These are phyloP conservation scores for Saccharata proteae DNA, from an alignment of 2,329 filamentous ascomycete genomes.

Conservation along the genomic window DNA sequence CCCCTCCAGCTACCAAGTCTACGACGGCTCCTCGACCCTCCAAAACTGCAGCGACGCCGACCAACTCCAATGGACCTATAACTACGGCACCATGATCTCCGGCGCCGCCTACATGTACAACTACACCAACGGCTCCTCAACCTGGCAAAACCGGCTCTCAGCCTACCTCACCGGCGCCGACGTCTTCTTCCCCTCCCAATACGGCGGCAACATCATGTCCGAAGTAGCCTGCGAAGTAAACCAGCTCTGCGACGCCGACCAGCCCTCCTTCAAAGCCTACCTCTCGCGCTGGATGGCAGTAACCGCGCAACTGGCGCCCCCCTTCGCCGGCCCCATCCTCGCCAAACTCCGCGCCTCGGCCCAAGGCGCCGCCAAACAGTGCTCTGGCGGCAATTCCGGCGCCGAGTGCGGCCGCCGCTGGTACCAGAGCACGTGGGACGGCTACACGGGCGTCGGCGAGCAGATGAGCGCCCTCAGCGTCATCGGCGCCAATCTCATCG, in stretches of 20 bases:
- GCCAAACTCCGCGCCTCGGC: slow-evolving; percentile 43
- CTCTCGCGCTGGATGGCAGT: slow-evolving; percentile 39
- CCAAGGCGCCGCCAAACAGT: slow-evolving; percentile 40
- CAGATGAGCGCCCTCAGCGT: slow-evolving; percentile 46
- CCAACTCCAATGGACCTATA: slow-evolving; percentile 23
- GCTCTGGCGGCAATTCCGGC: slow-evolving; percentile 32
- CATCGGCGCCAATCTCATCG: slow-evolving; percentile 33
- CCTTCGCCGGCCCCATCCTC: slow-evolving; percentile 38
- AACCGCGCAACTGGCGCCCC: slow-evolving; percentile 46
- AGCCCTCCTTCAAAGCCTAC: slow-evolving; percentile 34
- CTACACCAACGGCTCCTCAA: slow-evolving; percentile 22
- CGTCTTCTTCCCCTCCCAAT: slow-evolving; percentile 28
- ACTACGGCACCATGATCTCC: slow-evolving; percentile 24
- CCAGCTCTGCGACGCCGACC: slow-evolving; percentile 31
- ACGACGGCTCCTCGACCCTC: slow-evolving; percentile 15
- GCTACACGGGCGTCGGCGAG: slow-evolving; percentile 40
- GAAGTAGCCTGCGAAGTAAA: slow-evolving; percentile 31
- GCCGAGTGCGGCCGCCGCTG: slow-evolving; percentile 32
- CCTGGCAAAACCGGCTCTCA: slow-evolving; percentile 19
- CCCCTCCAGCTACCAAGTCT: slow-evolving; percentile 12
- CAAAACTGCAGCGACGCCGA: slow-evolving; percentile 20
- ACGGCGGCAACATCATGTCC: slow-evolving; percentile 26
- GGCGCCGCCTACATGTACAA: slow-evolving; percentile 28
- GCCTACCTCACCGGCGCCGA: slow-evolving; percentile 21
- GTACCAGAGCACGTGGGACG: slow-evolving; percentile 31